phyloP scores from a whole-genome alignment of 352 stramenopile genomes.

The Globisporangium paroecandrum region DNA sequence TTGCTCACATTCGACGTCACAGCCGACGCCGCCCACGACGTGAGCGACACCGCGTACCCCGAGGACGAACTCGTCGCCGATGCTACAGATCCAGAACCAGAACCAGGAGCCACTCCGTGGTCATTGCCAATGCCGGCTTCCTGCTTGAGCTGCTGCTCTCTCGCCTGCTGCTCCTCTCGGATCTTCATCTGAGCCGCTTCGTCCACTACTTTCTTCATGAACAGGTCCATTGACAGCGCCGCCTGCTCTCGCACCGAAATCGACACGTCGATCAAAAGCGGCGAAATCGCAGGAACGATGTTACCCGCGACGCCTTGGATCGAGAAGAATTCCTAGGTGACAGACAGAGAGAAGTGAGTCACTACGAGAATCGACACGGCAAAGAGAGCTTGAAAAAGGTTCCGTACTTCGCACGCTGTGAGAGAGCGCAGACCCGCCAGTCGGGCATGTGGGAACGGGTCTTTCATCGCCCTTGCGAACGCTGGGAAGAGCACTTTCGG shows the following conservation, averaged over 20 bases:
- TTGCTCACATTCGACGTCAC: constrained; percentile 68
- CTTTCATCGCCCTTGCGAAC: constrained; percentile 78
- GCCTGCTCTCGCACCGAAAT: constrained; percentile 77
- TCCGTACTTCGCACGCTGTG: constrained; percentile 54
- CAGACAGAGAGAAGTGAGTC: background rate
- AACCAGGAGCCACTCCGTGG: constrained; percentile 1
- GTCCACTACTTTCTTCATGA: constrained; percentile 80
- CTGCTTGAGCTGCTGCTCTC: constrained; percentile 58
- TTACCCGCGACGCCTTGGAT: constrained; percentile 62
- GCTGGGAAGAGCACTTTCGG: constrained; percentile 88
- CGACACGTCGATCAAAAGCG: constrained; percentile 77
- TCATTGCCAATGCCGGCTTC: constrained; percentile 24
- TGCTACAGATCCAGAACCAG: constrained; percentile 18
- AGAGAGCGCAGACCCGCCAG: constrained; percentile 82
- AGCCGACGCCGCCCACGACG: constrained; percentile 70
- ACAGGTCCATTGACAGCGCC: constrained; percentile 65
- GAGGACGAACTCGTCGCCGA: constrained; percentile 21
- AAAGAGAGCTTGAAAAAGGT: background rate
- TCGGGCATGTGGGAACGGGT: constrained; percentile 87
- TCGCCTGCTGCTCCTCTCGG: constrained; percentile 58
- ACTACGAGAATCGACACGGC: background rate
- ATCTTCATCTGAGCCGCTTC: constrained; percentile 80
- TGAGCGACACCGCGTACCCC: constrained; percentile 67
- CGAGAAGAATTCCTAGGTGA: constrained; percentile 60
- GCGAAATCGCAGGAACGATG: constrained; percentile 73